Evolutionary conservation across 2,329 filamentous ascomycete genomes (phyloP), one percentile per base, ranked within the genome.

Genomic region (Epichloe sibirici): DNA sequence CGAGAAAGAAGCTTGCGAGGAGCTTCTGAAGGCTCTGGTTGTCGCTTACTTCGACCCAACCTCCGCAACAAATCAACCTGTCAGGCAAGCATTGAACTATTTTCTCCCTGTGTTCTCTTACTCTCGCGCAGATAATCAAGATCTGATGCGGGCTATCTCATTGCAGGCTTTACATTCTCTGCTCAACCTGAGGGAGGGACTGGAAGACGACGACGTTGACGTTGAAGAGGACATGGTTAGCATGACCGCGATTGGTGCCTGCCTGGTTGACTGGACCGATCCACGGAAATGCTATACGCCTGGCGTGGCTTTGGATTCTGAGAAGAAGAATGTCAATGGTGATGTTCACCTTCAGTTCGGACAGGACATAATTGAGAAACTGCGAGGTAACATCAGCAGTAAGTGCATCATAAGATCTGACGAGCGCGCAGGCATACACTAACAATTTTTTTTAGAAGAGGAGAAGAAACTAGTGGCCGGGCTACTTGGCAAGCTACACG

Each of bases 91-190:
- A 0, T 75, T 97, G 51, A 89, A 88, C 58, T 97, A 97, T 68
- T 96, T 96, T 75, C 73, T 97, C 38, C 91, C 91, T 0, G 90
- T 96, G 0, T 97, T 94, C 71, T 93, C 88, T 67, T 95, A 91
- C 68, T 90, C 86, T 7, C 79, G 88, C 3, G 68, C 83, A 4
- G 85, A 88, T 57, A 95, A 96, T 62, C 90, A 93, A 57, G 79
- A 85, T 31, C 77, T 89, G 37, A 90, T 97, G 86, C 81, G 82
- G 6, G 71, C 74, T 17, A 79, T 96, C 21, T 80, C 86, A 0
- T 78, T 91, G 2, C 79, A 85, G 28, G 82, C 89, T 0, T 72
- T 97, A 9, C 84, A 89, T 57, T 81, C 84, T 12, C 77, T 95
- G 7, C 79, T 86, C 62, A 85, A 85, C 54, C 74, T 88, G 9